Percentiles rank a stretch among this genome's conserved stretches.
Conservation (phyloP, 176 grass and related monocot species). For the Carex kokanica region DNA sequence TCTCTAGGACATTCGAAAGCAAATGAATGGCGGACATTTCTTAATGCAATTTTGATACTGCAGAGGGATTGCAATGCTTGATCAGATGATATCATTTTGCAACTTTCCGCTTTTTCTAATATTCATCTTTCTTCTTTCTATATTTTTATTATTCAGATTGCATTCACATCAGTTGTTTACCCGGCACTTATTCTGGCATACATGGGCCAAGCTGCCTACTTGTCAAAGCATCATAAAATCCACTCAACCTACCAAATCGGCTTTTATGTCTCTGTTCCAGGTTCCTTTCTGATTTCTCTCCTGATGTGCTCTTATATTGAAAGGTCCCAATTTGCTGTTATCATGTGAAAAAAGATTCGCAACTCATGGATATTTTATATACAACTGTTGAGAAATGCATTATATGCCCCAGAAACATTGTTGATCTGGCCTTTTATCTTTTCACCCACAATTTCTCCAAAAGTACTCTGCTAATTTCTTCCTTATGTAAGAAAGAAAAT, state of each 20-base stretch:
- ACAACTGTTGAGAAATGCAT: neutral
- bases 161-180: constrained; percentile 92
- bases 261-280: constrained; percentile 97
- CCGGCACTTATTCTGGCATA: constrained; percentile 90
- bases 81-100: neutral
- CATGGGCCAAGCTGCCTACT: constrained; percentile 98
- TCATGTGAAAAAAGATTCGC: neutral
- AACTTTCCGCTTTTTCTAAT: constrained; percentile 1
- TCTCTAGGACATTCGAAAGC: neutral
- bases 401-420: neutral
- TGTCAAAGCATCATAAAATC: constrained; percentile 80
- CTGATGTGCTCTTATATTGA: neutral
- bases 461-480: neutral
- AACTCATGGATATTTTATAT: neutral
- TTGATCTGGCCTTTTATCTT: neutral
- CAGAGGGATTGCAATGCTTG: neutral
- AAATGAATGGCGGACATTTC: neutral
- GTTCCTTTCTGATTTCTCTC: constrained; percentile 28
- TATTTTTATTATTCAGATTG: constrained; percentile 47
- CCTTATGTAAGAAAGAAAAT: neutral
- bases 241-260: constrained; percentile 77
- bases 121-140: neutral
- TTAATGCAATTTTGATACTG: neutral
- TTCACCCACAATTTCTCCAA: neutral
- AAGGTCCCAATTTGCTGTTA: neutral